Conservation (phyloP, 768 basidiomycete genomes). For the Podaxis carcinomalis region DNA sequence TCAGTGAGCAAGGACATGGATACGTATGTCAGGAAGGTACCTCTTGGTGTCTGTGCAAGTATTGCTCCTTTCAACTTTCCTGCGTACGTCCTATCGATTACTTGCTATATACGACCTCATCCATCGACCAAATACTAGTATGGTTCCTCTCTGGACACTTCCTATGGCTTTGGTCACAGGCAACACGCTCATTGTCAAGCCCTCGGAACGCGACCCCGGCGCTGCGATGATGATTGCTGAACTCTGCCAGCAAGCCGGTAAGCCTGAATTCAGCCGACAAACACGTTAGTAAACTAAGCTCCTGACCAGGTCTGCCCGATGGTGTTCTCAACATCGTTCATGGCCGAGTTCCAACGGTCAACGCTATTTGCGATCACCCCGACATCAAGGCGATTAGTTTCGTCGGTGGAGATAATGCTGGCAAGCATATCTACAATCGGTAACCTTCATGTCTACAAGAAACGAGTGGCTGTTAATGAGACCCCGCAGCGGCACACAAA, state of each 20-base stretch:
- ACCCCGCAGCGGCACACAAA: slow-evolving; percentile 61
- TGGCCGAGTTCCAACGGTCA: slow-evolving; percentile 85
- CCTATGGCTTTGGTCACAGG: slow-evolving; percentile 86
- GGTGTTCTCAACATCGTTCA: slow-evolving; percentile 93
- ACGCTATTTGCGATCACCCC: slow-evolving; percentile 90
- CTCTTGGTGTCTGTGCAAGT: slow-evolving; percentile 86
- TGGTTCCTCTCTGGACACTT: slow-evolving; percentile 98
- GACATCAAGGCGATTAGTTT: slow-evolving; percentile 93
- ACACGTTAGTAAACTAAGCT: not conserved
- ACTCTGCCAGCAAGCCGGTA: slow-evolving; percentile 81
- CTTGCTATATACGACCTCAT: not conserved
- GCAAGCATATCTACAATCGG: slow-evolving; percentile 92
- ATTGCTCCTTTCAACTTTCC: slow-evolving; percentile 90
- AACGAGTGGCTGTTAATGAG: not conserved
- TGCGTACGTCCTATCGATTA: slow-evolving; percentile 47
- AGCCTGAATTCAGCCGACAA: slow-evolving; percentile 9
- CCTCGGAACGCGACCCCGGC: slow-evolving; percentile 96
- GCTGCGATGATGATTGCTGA: slow-evolving; percentile 98
- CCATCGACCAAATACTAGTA: slow-evolving; percentile 37
- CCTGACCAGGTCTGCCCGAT: slow-evolving; percentile 56
- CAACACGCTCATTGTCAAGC: slow-evolving; percentile 93
- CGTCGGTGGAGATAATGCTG: slow-evolving; percentile 91
- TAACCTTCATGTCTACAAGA: slow-evolving; percentile 17
- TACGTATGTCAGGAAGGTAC: slow-evolving; percentile 80
- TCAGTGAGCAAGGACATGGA: slow-evolving; percentile 95